Evolutionary conservation across 2,329 filamentous ascomycete species (phyloP).

Genomic region (Colletotrichum horii): DNA sequence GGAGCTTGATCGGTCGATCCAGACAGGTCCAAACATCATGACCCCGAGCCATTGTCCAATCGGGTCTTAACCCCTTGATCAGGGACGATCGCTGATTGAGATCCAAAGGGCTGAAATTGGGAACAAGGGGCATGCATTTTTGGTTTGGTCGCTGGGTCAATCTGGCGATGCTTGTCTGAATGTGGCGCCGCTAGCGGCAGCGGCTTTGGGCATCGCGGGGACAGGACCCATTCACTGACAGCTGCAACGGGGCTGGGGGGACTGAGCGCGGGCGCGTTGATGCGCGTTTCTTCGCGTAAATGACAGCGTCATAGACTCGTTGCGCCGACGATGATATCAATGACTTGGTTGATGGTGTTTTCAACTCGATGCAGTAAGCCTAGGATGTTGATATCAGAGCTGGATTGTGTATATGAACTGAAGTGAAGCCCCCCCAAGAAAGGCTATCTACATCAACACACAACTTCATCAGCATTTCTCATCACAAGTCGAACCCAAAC

Average conservation of each 20-base stretch:
- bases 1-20: background rate
- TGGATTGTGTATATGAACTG: conserved; percentile 1
- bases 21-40: background rate
- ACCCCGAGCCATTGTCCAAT: background rate
- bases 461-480: background rate
- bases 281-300: conserved; percentile 13
- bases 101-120: background rate
- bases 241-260: background rate
- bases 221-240: background rate
- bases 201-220: background rate
- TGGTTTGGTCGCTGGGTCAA: background rate
- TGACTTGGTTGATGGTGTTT: background rate
- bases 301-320: conserved; percentile 21
- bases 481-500: fast-evolving
- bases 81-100: conserved; percentile 1
- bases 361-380: background rate
- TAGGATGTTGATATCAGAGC: background rate
- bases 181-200: conserved; percentile 15
- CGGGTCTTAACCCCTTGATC: background rate
- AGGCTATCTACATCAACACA: too few relatives aligned
- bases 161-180: background rate
- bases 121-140: background rate
- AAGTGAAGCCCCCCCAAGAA: background rate
- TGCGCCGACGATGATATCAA: background rate
- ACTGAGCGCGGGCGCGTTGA: background rate